phyloP scores from a whole-genome alignment of 2,329 filamentous ascomycete genomes.

The Malbranchea cinnamomea region DNA sequence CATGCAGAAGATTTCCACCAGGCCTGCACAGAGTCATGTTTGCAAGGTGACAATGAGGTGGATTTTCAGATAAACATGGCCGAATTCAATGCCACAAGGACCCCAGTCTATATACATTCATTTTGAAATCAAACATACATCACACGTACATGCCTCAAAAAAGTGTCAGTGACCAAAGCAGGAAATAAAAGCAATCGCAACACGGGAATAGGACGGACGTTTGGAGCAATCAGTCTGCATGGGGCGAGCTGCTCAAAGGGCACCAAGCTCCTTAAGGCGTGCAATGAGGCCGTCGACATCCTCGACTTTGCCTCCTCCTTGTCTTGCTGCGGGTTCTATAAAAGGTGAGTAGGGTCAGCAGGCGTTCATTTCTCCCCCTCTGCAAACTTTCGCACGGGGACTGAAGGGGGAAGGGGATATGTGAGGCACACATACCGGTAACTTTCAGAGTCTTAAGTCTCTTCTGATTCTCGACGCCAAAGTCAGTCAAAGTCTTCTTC shows the following conservation, averaged over 20 bases:
- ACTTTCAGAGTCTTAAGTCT: constrained; percentile 86
- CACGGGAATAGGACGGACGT: background rate
- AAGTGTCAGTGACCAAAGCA: constrained; percentile 1
- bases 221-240: background rate
- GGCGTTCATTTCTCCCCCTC: background rate
- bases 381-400: background rate
- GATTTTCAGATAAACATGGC: no score
- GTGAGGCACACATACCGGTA: constrained; percentile 37
- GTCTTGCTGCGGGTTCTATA: constrained; percentile 66
- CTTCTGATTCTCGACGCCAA: constrained; percentile 57
- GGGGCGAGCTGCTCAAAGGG: constrained; percentile 41
- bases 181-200: background rate
- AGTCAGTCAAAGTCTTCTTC: constrained; percentile 76
- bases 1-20: no score
- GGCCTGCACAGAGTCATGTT: no score
- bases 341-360: constrained; percentile 5
- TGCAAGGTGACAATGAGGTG: no score
- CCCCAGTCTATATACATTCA: constrained; percentile 39
- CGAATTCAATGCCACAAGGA: no score
- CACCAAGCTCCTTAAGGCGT: constrained; percentile 92
- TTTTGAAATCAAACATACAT: constrained; percentile 18
- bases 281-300: constrained; percentile 88
- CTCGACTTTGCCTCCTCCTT: constrained; percentile 93
- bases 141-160: background rate
- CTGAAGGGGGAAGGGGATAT: background rate